These are phyloP conservation scores for Fragaria nilgerrensis DNA, from an alignment of 306 rosid genomes.

Conservation along the genomic window DNA sequence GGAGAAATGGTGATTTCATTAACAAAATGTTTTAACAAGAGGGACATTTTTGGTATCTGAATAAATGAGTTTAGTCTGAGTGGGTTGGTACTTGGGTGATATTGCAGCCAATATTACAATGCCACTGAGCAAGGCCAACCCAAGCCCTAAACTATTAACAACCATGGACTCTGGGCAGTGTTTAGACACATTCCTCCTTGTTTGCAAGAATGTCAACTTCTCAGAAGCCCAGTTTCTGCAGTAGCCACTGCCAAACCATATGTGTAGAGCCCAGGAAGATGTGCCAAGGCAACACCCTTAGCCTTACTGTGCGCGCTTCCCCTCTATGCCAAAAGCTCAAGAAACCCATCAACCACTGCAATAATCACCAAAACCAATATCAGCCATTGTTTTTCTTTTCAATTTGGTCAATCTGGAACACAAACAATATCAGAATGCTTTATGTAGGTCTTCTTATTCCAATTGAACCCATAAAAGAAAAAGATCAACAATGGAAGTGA, in stretches of 20 bases:
- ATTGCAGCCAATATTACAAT: conserved; percentile 66
- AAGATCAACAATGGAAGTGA: neutral
- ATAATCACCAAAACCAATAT: neutral
- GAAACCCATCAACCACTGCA: conserved; percentile 89
- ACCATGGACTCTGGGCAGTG: conserved; percentile 57
- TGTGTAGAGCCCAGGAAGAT: conserved; percentile 68
- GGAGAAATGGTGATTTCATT: too few species aligned
- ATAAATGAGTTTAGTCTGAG: conserved; percentile 41
- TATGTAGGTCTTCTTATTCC: neutral
- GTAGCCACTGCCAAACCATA: conserved; percentile 80
- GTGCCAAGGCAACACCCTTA: conserved; percentile 82
- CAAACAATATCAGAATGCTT: neutral
- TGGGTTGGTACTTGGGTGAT: conserved; percentile 51
- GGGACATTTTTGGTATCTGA: conserved; percentile 43
- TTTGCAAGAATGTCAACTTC: conserved; percentile 76
- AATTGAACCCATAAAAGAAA: neutral
- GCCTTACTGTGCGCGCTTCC: conserved; percentile 51
- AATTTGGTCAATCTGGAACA: neutral
- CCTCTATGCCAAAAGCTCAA: conserved; percentile 90
- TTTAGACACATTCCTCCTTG: conserved; percentile 50
- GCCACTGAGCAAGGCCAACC: conserved; percentile 63
- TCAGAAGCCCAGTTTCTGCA: conserved; percentile 84
- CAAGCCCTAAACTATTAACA: conserved; percentile 66
- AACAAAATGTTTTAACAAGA: conserved; percentile 27
- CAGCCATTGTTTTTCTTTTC: neutral